Base-by-base conservation (phyloP, 257 asterid species). In the Scutellaria barbata region DNA sequence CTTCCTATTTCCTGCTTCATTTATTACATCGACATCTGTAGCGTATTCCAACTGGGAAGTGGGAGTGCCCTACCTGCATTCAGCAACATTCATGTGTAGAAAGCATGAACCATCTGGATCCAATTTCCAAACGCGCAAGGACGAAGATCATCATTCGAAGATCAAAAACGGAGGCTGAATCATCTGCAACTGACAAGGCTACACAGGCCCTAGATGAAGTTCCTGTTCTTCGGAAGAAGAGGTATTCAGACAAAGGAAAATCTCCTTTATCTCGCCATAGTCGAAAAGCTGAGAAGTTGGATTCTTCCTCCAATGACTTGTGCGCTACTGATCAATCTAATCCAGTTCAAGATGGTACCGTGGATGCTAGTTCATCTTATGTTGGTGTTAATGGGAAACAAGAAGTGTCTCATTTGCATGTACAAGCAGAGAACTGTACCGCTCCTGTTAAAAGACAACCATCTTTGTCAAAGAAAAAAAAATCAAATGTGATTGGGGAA, bases 21-120 rank as follows among this genome's bases (percentile, higher is more conserved):
- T 60, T 56, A 52, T 59, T 59, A 51, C 53, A 52, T 76, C 60
- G 5, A 62, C 67, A 20, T 62, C 58, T 78, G 35, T 69, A 89
- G 96, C 85, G 82, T 52, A 82, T 87, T 56, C 96, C 96, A 41
- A 78, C 74, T 41, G 96, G 96, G 55, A 80, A 81, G 80, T 89
- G 97, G 96, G 86, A 84, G 80, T 91, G 97, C 68, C 89, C 92
- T 59, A 76, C 57, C 56, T 89, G 96, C 80, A 45, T 68, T 71
- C 74, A 74, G 55, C 82, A 73, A 73, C 76, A 79, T 42, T 8
- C 82, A 65, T 48, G 77, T 18, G 71, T 56, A 60, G 88, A 84
- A 73, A 79, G 85, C 30, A 68, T 76, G 39, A 80, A 79, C 54
- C 70, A 76, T 74, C 61, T 66, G 45, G 92, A 83, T 67, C 78